Evolutionary conservation across 2,329 filamentous ascomycete species (phyloP).

Genomic region (Chrysoporthe austroafricana): DNA sequence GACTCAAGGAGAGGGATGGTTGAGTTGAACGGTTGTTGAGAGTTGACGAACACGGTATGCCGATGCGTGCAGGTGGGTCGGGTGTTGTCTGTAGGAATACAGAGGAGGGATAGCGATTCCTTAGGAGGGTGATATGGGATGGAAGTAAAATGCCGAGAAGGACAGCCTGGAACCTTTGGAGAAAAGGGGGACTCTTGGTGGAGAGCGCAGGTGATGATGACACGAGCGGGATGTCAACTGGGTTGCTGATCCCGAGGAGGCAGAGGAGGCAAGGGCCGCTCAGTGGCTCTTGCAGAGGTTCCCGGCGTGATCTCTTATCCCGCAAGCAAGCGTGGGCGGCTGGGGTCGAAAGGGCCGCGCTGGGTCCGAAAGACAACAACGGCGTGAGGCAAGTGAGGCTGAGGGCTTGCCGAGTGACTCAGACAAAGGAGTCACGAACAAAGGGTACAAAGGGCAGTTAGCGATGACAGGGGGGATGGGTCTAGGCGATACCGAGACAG

Average conservation of each 20-base stretch:
- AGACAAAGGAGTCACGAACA: constrained; percentile 28
- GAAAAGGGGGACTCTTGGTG: constrained; percentile 25
- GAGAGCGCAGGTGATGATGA: constrained; percentile 24
- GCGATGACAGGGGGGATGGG: constrained; percentile 15
- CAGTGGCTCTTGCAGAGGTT: constrained; percentile 24
- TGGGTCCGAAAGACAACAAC: background rate
- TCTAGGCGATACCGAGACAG: constrained; percentile 8
- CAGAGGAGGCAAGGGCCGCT: constrained; percentile 22
- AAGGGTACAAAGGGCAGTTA: constrained; percentile 21
- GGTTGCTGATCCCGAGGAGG: constrained; percentile 21
- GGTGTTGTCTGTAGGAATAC: constrained; percentile 11
- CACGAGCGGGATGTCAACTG: constrained; percentile 19
- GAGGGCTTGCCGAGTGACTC: constrained; percentile 28
- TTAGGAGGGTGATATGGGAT: constrained; percentile 21
- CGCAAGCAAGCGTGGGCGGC: constrained; percentile 18
- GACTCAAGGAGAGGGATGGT: constrained; percentile 8
- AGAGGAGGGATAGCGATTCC: constrained; percentile 10
- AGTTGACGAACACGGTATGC: background rate
- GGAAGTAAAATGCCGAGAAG: constrained; percentile 8
- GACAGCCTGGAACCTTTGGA: constrained; percentile 15
- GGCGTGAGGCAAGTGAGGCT: constrained; percentile 20
- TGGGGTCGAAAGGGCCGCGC: background rate
- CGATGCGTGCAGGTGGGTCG: background rate
- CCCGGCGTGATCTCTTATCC: constrained; percentile 10
- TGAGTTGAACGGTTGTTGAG: constrained; percentile 3